Base-by-base conservation (phyloP, 805 yeast genomes). In the Candida michaelii region DNA sequence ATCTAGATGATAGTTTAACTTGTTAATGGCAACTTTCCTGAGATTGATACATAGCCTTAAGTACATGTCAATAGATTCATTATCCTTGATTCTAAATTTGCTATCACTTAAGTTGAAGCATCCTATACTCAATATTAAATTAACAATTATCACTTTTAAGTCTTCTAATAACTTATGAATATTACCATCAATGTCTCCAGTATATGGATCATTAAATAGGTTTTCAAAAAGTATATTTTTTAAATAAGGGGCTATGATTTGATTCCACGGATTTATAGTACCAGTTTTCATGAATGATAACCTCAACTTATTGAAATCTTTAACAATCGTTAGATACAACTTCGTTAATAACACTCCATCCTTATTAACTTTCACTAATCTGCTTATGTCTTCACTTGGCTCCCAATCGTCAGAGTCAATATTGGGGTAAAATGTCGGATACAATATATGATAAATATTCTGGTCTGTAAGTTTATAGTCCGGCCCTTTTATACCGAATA, bases 371-470 rank as follows among this genome's bases (percentile, higher is more conserved):
- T 9, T 36, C 24, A 55, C 53, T 15, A 62, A 44, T 29, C 50
- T 43, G 12, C 48, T 45, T 9, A 55, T 19, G 21, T 54, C 46
- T 10, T 47, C 48, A 23, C 53, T 47, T 0, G 69, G 69, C 10
- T 47, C 33, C 73, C 74, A 71, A 38, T 68, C 69, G 44, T 68
- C 73, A 0, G 68, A 60, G 40, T 68, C 73, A 18, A 64, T 56
- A 37, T 69, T 69, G 31, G 73, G 73, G 38, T 63, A 70, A 51
- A 66, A 68, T 39, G 67, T 67, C 11, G 76, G 76, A 48, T 71
- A 71, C 13, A 69, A 53, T 23, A 71, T 69, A 42, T 71, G 75
- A 31, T 69, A 54, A 61, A 68, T 61, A 42, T 67, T 69, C 44
- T 70, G 76, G 40, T 69, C 74, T 35, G 57, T 61, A 41, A 69